These are phyloP conservation scores for Leonotis leonurus DNA, from an alignment of 257 asterid species.

Conservation along the genomic window DNA sequence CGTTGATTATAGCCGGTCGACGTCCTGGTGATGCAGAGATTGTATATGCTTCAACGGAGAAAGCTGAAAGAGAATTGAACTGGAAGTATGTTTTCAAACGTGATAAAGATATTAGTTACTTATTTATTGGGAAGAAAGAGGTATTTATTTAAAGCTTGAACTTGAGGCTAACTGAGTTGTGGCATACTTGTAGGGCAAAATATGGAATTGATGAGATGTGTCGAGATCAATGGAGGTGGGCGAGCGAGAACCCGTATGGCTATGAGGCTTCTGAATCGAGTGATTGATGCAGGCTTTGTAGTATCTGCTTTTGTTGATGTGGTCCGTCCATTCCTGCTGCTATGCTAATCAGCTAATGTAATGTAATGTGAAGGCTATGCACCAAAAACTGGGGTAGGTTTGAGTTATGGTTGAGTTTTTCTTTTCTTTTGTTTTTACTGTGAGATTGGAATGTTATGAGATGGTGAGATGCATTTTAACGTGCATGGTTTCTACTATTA, in stretches of 20 bases:
- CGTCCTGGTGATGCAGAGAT: constrained; percentile 92
- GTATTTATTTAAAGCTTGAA: background rate
- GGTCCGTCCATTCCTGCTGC: background rate
- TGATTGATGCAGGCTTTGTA: background rate
- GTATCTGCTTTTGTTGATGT: background rate
- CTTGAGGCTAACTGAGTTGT: background rate
- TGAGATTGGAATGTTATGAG: background rate
- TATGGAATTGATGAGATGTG: constrained; percentile 71
- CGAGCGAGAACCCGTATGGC: constrained; percentile 77
- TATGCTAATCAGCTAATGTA: background rate
- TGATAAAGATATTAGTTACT: background rate
- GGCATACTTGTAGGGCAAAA: constrained; percentile 46
- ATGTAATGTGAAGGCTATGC: too few species aligned
- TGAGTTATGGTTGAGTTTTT: background rate
- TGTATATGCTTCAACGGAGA: constrained; percentile 61
- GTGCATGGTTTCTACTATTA: too few species aligned
- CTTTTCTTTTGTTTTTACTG: too few species aligned
- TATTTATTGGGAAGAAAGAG: background rate
- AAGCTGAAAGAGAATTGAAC: constrained; percentile 63
- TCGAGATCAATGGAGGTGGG: constrained; percentile 87
- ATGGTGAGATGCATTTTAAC: too few species aligned
- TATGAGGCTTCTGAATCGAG: constrained; percentile 27
- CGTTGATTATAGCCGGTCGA: constrained; percentile 60
- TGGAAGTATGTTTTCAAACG: constrained; percentile 61
- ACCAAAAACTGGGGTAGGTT: background rate